Conservation (phyloP, 176 grass and related monocot genomes). For the Zea mays region DNA sequence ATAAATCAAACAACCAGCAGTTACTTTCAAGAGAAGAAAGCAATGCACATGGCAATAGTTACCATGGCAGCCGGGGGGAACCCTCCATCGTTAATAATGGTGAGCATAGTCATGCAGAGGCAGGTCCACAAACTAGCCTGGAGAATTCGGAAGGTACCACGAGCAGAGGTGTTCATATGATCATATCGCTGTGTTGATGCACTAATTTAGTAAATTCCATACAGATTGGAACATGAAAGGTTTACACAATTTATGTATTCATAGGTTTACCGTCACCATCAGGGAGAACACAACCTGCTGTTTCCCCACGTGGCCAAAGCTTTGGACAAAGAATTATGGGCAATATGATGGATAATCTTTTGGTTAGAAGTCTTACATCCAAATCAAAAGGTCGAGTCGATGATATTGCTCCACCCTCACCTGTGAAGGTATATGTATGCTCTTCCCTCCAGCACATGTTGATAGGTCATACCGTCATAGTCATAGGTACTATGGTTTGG, state of each 20-base stretch:
- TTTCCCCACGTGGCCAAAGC: constrained; percentile 60
- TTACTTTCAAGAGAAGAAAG: constrained; percentile 53
- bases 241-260: constrained; percentile 30
- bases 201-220: constrained; percentile 15
- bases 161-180: constrained; percentile 3
- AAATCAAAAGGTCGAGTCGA: constrained; percentile 67
- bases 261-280: constrained; percentile 78
- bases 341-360: constrained; percentile 88
- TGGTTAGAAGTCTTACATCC: constrained; percentile 85
- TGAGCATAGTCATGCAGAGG: constrained; percentile 55
- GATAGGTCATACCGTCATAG: background rate
- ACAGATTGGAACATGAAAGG: constrained; percentile 13
- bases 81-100: constrained; percentile 39
- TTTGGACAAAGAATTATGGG: constrained; percentile 98
- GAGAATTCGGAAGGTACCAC: constrained; percentile 77
- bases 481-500: constrained; percentile 26
- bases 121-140: constrained; percentile 53
- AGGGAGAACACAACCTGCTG: constrained; percentile 58
- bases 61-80: constrained; percentile 52
- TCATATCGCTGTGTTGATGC: constrained; percentile 5
- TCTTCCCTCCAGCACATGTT: constrained; percentile 19
- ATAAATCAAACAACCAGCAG: constrained; percentile 67
- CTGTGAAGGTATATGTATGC: constrained; percentile 60
- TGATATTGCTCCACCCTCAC: constrained; percentile 56
- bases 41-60: constrained; percentile 33